These are phyloP conservation scores for Mycena rosella DNA, from an alignment of 768 basidiomycete genomes.

Conservation along the genomic window DNA sequence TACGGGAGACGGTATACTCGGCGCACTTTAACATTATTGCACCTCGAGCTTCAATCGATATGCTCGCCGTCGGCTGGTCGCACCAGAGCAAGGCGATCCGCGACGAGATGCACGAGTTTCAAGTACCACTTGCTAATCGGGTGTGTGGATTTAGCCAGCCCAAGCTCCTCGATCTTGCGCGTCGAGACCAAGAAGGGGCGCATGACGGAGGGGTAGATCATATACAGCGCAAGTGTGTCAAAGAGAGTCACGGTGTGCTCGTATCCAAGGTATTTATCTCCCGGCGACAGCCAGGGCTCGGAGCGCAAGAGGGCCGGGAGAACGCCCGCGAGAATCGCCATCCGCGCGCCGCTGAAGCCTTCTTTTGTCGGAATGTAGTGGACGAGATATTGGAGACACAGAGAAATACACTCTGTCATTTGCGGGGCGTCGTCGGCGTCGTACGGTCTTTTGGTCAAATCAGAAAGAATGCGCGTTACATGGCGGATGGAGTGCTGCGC, in stretches of 20 bases:
- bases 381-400: background rate
- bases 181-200: background rate
- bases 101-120: no score
- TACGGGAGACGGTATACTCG: no score
- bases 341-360: background rate
- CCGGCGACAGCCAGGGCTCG: no score
- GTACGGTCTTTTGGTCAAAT: background rate
- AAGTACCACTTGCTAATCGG: background rate
- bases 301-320: background rate
- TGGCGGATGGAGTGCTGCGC: slow-evolving; percentile 10
- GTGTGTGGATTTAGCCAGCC: background rate
- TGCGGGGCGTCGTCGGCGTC: background rate
- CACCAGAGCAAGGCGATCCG: no score
- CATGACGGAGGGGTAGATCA: background rate
- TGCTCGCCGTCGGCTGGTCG: no score
- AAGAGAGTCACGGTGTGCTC: no score
- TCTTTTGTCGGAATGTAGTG: background rate
- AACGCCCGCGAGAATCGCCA: slow-evolving; percentile 1
- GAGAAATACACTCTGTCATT: background rate
- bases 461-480: background rate
- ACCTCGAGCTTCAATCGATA: no score
- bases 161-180: background rate
- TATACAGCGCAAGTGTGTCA: background rate
- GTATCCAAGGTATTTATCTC: no score
- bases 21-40: no score